Conservation (phyloP, 768 basidiomycete genomes). For the Crepidotus variabilis region DNA sequence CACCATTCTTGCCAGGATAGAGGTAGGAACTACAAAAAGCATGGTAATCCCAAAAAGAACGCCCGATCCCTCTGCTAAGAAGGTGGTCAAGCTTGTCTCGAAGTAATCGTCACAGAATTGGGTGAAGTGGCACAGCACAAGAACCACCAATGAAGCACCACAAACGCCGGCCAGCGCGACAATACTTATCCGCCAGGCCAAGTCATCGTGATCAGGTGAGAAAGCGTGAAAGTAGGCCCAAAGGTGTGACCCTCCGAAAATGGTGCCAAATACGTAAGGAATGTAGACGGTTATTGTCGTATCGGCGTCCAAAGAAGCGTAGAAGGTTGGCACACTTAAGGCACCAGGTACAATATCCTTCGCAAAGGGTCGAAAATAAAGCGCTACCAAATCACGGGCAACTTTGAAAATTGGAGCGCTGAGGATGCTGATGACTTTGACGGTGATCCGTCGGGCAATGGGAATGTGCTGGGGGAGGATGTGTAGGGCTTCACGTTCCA, state of each 20-base stretch:
- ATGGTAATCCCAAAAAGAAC: background rate
- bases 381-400: background rate
- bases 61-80: background rate
- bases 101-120: background rate
- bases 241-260: conserved; percentile 2
- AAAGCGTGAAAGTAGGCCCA: background rate
- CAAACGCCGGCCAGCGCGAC: background rate
- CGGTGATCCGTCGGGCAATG: background rate
- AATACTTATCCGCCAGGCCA: background rate
- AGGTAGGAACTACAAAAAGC: background rate
- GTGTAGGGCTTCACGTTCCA: background rate
- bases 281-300: background rate
- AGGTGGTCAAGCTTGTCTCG: background rate
- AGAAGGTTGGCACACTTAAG: background rate
- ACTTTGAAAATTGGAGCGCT: background rate
- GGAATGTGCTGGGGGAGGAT: background rate
- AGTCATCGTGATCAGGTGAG: background rate
- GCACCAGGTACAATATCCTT: background rate
- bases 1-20: background rate
- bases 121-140: background rate
- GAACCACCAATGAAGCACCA: background rate
- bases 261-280: background rate
- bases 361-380: background rate
- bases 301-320: background rate
- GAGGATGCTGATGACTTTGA: background rate